Evolutionary conservation across 768 basidiomycete species (phyloP).

Genomic region (Psilocybe azurescens): DNA sequence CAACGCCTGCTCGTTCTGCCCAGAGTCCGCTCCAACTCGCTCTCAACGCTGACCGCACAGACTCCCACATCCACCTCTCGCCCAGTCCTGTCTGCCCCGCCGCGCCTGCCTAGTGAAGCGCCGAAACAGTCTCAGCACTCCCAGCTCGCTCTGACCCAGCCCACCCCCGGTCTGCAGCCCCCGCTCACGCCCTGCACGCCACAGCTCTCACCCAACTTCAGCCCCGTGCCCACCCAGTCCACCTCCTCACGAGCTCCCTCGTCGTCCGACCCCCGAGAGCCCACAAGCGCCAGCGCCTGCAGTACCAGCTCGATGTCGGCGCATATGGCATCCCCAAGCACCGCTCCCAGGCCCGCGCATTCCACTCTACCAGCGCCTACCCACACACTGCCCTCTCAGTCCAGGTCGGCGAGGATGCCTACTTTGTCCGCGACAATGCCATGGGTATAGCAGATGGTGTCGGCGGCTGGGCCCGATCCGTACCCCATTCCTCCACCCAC

Average conservation of each 20-base stretch:
- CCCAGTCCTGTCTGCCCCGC: constrained; percentile 19
- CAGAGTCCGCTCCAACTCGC: constrained; percentile 23
- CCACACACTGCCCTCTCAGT: constrained; percentile 54
- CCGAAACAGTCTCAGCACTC: constrained; percentile 29
- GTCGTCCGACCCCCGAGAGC: constrained; percentile 27
- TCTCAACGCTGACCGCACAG: constrained; percentile 26
- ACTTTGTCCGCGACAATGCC: constrained; percentile 80
- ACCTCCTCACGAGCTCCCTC: constrained; percentile 30
- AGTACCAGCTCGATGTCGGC: constrained; percentile 68
- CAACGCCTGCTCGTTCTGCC: constrained; percentile 25
- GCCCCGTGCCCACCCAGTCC: constrained; percentile 32
- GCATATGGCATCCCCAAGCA: constrained; percentile 87
- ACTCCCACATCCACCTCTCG: constrained; percentile 23
- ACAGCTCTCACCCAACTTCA: constrained; percentile 32
- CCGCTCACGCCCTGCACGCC: constrained; percentile 42
- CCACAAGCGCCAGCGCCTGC: constrained; percentile 34
- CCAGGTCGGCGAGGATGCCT: constrained; percentile 93
- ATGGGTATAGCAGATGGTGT: constrained; percentile 97
- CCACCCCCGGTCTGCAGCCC: constrained; percentile 21
- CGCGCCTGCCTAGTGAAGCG: constrained; percentile 23
- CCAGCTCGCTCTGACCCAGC: constrained; percentile 29
- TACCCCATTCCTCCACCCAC: constrained; percentile 23
- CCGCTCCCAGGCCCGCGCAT: constrained; percentile 25
- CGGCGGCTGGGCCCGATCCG: constrained; percentile 78
- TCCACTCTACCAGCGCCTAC: constrained; percentile 27